A percentile compares a stretch with the other conserved stretches of the same genome.
phyloP scores from a whole-genome alignment of 345 rosid genomes.

The Eucalyptus curtisii region DNA sequence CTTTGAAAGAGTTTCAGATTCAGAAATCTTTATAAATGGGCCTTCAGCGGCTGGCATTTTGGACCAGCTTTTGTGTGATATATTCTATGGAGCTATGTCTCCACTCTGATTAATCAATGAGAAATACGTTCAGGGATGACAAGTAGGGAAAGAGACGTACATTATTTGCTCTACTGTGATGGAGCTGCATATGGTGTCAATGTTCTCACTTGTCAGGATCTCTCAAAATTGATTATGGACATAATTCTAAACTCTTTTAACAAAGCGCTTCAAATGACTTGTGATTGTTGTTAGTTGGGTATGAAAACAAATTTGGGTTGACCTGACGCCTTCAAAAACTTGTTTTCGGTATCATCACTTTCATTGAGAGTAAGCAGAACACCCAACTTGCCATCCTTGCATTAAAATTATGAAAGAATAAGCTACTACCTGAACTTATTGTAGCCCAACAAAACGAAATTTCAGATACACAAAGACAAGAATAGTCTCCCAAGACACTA shows the following conservation, averaged over 20 bases:
- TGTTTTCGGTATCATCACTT: not conserved
- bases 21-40: not conserved
- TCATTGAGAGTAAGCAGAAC: not conserved
- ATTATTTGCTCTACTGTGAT: not conserved
- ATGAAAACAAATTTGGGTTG: not conserved
- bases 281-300: not conserved
- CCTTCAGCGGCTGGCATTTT: conserved; percentile 1
- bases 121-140: not conserved
- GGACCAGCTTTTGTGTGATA: conserved; percentile 3
- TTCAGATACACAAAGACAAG: not conserved
- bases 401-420: conserved; percentile 7
- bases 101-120: conserved; percentile 7
- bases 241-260: not conserved
- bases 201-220: not conserved
- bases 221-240: not conserved
- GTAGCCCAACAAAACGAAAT: not conserved
- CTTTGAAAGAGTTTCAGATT: not conserved
- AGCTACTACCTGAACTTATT: not conserved
- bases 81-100: conserved; percentile 13
- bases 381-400: conserved; percentile 12
- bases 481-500: not conserved
- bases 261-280: not conserved
- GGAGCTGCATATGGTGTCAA: not conserved
- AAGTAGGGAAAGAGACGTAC: not conserved
- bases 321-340: not conserved